phyloP scores from a whole-genome alignment of 176 grass and related monocot genomes.

The Aegilops speltoides region DNA sequence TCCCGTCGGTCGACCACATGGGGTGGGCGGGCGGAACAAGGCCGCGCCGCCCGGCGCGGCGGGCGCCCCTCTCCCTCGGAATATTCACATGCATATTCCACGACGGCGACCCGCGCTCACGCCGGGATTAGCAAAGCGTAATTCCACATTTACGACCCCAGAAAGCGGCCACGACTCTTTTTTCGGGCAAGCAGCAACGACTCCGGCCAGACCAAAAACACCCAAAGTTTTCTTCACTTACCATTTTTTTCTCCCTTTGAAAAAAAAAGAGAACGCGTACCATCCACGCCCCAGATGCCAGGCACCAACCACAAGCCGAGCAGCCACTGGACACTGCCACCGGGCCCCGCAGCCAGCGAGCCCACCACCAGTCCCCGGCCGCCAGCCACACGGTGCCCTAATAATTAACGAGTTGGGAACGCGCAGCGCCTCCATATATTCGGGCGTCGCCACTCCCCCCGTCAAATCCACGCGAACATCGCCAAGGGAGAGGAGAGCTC shows the following conservation, averaged over 20 bases:
- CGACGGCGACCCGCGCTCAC: not conserved
- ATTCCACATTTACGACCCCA: not conserved
- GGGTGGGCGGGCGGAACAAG: not conserved
- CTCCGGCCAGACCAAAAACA: too few species aligned
- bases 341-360: not conserved
- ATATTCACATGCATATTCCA: conserved; percentile 33
- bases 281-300: not conserved
- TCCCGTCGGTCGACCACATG: not conserved
- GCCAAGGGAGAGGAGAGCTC: conserved; percentile 8
- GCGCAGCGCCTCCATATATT: conserved; percentile 33
- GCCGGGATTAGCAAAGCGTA: not conserved
- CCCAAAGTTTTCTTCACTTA: too few species aligned
- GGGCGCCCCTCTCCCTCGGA: not conserved
- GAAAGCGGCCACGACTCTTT: not conserved
- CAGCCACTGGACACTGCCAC: not conserved
- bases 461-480: conserved; percentile 25
- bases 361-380: not conserved
- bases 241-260: too few species aligned
- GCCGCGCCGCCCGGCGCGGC: not conserved
- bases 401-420: too few species aligned
- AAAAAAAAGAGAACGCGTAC: not conserved
- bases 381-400: too few species aligned
- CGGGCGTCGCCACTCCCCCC: not conserved
- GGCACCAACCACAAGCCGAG: not conserved
- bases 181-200: not conserved